Conservation (phyloP, 1,284 basidiomycete genomes). For the Apiotrichum sp. region DNA sequence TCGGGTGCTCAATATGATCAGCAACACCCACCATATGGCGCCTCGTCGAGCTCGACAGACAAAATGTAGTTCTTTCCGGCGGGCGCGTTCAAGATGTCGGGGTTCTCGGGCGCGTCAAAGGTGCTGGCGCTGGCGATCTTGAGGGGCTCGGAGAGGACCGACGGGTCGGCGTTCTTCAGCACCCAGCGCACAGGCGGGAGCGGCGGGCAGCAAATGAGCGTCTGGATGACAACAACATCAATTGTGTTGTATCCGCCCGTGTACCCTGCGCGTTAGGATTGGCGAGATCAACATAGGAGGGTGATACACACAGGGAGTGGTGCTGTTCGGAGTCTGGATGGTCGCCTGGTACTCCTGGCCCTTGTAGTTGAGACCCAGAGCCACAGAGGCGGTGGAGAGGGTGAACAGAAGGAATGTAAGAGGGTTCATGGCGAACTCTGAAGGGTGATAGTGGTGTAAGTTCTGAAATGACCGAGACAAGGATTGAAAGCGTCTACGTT, state of each 20-base stretch:
- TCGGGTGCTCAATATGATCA: background rate
- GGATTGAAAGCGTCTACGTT: background rate
- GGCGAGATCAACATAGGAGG: too few species aligned
- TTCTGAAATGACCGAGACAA: background rate
- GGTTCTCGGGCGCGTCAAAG: background rate
- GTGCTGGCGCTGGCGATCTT: background rate
- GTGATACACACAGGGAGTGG: background rate
- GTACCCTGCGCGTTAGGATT: background rate
- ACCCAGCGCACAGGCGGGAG: background rate
- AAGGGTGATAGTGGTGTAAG: background rate
- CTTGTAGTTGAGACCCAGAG: background rate
- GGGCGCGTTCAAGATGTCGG: background rate
- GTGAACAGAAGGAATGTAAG: background rate
- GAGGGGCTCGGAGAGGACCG: background rate
- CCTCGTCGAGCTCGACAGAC: background rate
- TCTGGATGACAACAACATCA: background rate
- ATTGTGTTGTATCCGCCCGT: background rate
- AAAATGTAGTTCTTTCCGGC: background rate
- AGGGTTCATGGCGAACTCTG: background rate
- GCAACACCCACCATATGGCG: background rate
- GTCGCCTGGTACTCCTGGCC: background rate
- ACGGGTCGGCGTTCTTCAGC: background rate
- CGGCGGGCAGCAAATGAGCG: constrained; percentile 3
- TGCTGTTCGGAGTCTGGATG: background rate
- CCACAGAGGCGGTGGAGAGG: background rate